Evolutionary conservation across 202 grass and related monocot genomes (phyloP).

Genomic region (Dendrocalamus latiflorus): DNA sequence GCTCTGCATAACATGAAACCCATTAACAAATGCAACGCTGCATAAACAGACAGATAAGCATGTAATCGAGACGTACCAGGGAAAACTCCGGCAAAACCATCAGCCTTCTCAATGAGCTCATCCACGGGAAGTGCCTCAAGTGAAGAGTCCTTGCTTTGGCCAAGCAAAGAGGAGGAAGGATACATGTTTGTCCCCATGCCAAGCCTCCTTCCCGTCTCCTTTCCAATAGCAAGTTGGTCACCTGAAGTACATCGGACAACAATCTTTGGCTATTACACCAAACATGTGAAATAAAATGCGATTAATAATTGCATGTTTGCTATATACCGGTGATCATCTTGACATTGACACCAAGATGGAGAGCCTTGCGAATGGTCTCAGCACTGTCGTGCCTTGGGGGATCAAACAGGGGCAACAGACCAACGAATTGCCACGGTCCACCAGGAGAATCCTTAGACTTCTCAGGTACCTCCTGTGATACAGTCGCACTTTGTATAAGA

Average conservation of each 20-base stretch:
- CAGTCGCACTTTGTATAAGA: background rate
- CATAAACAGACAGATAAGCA: no score
- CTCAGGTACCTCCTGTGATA: conserved; percentile 91
- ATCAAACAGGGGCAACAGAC: conserved; percentile 86
- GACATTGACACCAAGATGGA: conserved; percentile 93
- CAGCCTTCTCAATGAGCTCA: conserved; percentile 94
- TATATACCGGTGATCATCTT: conserved; percentile 96
- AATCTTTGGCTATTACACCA: background rate
- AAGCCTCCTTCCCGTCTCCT: conserved; percentile 95
- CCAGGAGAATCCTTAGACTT: conserved; percentile 68
- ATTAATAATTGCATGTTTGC: background rate
- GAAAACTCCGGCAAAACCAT: conserved; percentile 98
- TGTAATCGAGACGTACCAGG: conserved; percentile 66
- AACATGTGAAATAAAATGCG: background rate
- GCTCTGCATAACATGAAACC: no score
- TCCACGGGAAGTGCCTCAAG: conserved; percentile 76
- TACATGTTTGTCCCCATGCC: conserved; percentile 99
- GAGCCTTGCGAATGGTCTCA: conserved; percentile 94
- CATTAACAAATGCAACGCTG: no score
- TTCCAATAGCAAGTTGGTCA: conserved; percentile 96
- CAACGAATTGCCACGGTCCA: conserved; percentile 91
- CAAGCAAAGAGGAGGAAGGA: conserved; percentile 92
- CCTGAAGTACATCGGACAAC: conserved; percentile 36
- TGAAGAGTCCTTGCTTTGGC: conserved; percentile 72
- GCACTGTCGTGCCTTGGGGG: conserved; percentile 98